These are phyloP conservation scores for Austroboletus novae-zelandiae DNA, from an alignment of 1,284 basidiomycete species.

Conservation along the genomic window DNA sequence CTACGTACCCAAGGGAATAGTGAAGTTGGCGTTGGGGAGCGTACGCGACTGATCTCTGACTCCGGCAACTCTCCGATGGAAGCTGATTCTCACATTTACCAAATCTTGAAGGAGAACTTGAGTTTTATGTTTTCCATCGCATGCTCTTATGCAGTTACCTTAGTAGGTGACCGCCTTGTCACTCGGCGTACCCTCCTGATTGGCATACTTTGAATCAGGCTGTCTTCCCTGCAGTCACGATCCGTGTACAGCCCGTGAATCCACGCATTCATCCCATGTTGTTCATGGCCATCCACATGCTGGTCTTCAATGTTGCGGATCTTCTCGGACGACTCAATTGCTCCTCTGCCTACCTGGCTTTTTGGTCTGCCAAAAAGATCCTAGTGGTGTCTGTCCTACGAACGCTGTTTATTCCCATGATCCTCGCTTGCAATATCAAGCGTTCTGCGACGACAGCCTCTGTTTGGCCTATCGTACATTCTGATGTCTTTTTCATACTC, in stretches of 20 bases:
- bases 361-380: conserved; percentile 65
- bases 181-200: neutral
- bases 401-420: conserved; percentile 77
- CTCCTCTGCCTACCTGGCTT: conserved; percentile 55
- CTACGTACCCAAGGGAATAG: conserved; percentile 3
- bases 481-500: conserved; percentile 71
- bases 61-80: conserved; percentile 20
- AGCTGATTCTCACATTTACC: conserved; percentile 43
- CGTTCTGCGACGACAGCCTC: conserved; percentile 31
- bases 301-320: conserved; percentile 75
- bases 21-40: conserved; percentile 28
- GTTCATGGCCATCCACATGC: conserved; percentile 68
- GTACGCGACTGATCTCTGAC: conserved; percentile 36
- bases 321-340: conserved; percentile 73
- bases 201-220: conserved; percentile 45
- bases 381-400: conserved; percentile 62
- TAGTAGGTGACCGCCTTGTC: conserved; percentile 49
- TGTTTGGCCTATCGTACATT: conserved; percentile 55
- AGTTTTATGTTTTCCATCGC: conserved; percentile 69
- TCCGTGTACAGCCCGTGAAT: conserved; percentile 65
- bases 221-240: conserved; percentile 82
- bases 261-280: conserved; percentile 56
- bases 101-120: conserved; percentile 61
- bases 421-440: conserved; percentile 80
- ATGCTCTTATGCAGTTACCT: conserved; percentile 76